Evolutionary conservation across 257 asterid genomes (phyloP), one percentile per base, ranked within the genome.

Genomic region (Prunella vulgaris): DNA sequence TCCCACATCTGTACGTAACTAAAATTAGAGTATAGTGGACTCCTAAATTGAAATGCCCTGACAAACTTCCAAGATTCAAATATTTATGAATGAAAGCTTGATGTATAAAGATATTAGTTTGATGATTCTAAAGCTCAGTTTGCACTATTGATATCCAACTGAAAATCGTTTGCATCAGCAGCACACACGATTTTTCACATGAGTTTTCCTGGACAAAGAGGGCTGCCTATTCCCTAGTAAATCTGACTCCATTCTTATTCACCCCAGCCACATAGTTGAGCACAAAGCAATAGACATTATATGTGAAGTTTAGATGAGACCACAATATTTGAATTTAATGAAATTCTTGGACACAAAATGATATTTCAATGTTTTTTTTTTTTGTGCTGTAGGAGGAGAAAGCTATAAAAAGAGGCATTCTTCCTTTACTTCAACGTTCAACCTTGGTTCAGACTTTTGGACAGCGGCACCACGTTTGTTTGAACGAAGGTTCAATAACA

Each of bases 371-470:
- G 64, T 22, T 51, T 49, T 57, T 22, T 51, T 49, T 57, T 30
- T 57, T 60, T 27, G 25, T 15, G 42, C 61, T 79, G 79, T 76
- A 90, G 96, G 97, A 90, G 77, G 96, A 88, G 85, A 88, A 82
- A 74, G 96, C 97, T 60, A 81, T 90, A 78, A 88, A 85, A 76
- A 83, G 94, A 70, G 97, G 97, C 18, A 86, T 90, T 70, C 97
- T 86, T 65, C 80, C 76, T 21, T 46, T 90, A 49, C 94, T 90
- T 24, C 88, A 78, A 70, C 93, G 87, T 5, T 79, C 97, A 68
- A 88, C 96, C 14, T 78, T 90, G 82, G 95, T 88, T 64, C 96
- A 90, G 79, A 90, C 95, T 12, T 90, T 90, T 74, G 97, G 97
- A 74, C 95, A 90, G 76, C 82, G 84, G 14, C 86, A 90, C 69